Base-by-base conservation (phyloP, 2,329 filamentous ascomycete species). In the Parascedosporium putredinis region DNA sequence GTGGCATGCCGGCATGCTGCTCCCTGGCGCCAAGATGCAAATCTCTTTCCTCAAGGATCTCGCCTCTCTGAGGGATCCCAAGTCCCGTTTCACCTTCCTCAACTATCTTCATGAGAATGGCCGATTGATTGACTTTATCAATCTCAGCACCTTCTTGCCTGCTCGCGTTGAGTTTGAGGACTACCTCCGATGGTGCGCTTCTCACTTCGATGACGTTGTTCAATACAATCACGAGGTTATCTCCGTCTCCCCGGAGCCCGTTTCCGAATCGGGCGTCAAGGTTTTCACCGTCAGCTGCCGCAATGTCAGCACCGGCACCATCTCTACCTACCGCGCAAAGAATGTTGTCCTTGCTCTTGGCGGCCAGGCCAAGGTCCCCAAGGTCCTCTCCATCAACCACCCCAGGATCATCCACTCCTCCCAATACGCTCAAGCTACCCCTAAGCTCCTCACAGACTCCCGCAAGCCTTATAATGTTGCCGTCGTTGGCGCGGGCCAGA, bases 11-110 rank as follows among this genome's bases (percentile, higher is more conserved):
- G 91, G 91, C 52, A 97, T 97, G 91, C 80, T 96, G 52, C 78
- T 97, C 3, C 88, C 89, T 0, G 90, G 89, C 4, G 87, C 90
- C 48, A 89, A 86, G 69, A 97, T 97, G 91, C 91, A 97, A 64
- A 97, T 97, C 58, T 94, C 88, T 8, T 97, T 95, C 71, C 78
- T 97, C 70, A 97, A 97, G 70, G 91, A 97, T 63, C 79, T 97
- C 65, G 91, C 91, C 3, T 93, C 88, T 3, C 74, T 95, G 57
- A 79, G 91, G 51, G 83, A 97, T 63, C 91, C 91, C 6, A 80
- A 85, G 55, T 95, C 87, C 56, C 78, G 89, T 59, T 97, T 97
- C 67, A 97, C 91, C 12, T 97, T 96, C 68, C 73, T 95, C 62
- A 96, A 96, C 68, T 97, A 97, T 65, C 78, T 97, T 10, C 86